Evolutionary conservation across 768 basidiomycete species (phyloP).

Genomic region (Vishniacozyma victoriae): DNA sequence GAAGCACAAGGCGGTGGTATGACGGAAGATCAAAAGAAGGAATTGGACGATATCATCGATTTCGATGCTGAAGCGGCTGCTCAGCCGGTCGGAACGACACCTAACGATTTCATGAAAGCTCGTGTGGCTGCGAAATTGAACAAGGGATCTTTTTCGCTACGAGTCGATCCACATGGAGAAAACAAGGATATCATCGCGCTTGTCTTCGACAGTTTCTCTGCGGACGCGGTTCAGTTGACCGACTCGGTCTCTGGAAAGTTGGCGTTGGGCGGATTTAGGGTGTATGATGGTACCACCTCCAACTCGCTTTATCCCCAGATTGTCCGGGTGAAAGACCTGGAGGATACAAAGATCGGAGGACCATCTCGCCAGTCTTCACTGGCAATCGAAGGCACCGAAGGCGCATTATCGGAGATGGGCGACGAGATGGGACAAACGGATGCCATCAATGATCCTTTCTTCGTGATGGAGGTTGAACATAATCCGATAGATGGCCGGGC

Average conservation of each 20-base stretch:
- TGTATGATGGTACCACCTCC: slow-evolving; percentile 83
- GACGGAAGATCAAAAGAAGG: slow-evolving; percentile 82
- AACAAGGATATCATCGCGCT: slow-evolving; percentile 72
- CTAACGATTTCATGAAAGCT: slow-evolving; percentile 72
- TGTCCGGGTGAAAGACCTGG: slow-evolving; percentile 66
- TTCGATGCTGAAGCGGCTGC: slow-evolving; percentile 77
- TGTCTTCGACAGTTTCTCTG: slow-evolving; percentile 79
- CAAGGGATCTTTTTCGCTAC: slow-evolving; percentile 80
- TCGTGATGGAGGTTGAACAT: slow-evolving; percentile 83
- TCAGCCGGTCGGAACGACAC: slow-evolving; percentile 59
- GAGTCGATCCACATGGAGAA: slow-evolving; percentile 60
- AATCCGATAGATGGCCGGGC: slow-evolving; percentile 87
- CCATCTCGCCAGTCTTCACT: slow-evolving; percentile 24
- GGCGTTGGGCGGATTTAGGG: slow-evolving; percentile 75
- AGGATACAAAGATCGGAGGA: slow-evolving; percentile 5
- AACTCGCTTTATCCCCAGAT: slow-evolving; percentile 81
- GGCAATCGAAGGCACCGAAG: slow-evolving; percentile 20
- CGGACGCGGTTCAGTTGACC: slow-evolving; percentile 73
- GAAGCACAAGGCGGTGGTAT: slow-evolving; percentile 51
- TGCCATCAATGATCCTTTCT: slow-evolving; percentile 56
- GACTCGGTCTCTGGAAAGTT: slow-evolving; percentile 80
- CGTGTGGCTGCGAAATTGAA: slow-evolving; percentile 71
- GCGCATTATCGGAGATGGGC: slow-evolving; percentile 15
- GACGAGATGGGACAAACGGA: slow-evolving; percentile 44
- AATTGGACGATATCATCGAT: slow-evolving; percentile 84